These are phyloP conservation scores for Phytophthora boehmeriae DNA, from an alignment of 352 stramenopile genomes.

Conservation along the genomic window DNA sequence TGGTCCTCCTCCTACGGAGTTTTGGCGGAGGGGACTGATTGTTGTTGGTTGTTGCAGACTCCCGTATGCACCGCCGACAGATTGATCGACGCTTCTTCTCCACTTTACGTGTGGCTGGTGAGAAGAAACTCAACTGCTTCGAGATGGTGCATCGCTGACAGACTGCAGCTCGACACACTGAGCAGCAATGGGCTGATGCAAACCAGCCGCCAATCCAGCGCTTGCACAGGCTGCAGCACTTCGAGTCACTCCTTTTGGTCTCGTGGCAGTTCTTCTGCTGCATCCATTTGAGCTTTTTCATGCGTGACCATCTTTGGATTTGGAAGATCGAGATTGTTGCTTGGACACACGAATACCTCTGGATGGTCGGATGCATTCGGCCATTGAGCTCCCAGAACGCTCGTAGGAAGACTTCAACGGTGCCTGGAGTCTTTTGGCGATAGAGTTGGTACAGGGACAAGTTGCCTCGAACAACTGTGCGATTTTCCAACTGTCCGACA, in stretches of 20 bases:
- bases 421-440: conserved; percentile 31
- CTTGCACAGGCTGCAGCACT: conserved; percentile 30
- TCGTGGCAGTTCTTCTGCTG: conserved; percentile 5
- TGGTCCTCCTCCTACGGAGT: conserved; percentile 4
- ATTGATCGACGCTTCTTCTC: conserved; percentile 19
- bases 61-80: conserved; percentile 30
- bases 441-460: conserved; percentile 40
- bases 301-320: conserved; percentile 16
- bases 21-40: neutral
- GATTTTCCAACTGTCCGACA: conserved; percentile 21
- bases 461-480: conserved; percentile 35
- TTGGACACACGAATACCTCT: conserved; percentile 16
- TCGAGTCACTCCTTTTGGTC: neutral
- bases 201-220: conserved; percentile 16
- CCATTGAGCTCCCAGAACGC: conserved; percentile 34
- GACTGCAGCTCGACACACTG: conserved; percentile 26
- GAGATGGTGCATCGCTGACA: conserved; percentile 21
- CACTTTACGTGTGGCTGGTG: conserved; percentile 15
- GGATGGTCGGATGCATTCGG: conserved; percentile 8
- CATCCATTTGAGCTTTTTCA: conserved; percentile 27
- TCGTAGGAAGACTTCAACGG: conserved; percentile 42
- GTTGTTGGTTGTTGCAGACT: conserved; percentile 18
- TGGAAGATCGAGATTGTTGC: conserved; percentile 19
- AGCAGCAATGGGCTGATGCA: conserved; percentile 23
- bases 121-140: conserved; percentile 23